phyloP scores from a whole-genome alignment of 2,329 filamentous ascomycete species.

The Torrubiella hemipterigena region DNA sequence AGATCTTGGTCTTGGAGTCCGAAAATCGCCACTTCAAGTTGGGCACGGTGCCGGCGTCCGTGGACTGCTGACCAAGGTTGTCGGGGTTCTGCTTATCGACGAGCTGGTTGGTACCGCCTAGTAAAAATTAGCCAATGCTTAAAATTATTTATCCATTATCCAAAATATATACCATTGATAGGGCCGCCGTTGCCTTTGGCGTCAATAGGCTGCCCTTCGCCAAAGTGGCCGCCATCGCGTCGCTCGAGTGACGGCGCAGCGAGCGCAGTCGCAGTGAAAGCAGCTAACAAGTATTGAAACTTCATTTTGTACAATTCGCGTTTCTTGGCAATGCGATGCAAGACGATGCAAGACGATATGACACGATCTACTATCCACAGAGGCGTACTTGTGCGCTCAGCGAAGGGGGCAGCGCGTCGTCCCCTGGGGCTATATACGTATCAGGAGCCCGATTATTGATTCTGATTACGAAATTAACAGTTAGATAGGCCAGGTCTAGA shows the following conservation, averaged over 20 bases:
- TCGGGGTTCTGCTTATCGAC: slow-evolving; percentile 53
- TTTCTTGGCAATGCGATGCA: too few species aligned
- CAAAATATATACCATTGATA: slow-evolving; percentile 35
- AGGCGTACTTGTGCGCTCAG: too few species aligned
- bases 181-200: slow-evolving; percentile 45
- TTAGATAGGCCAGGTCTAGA: too few species aligned
- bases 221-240: slow-evolving; percentile 22
- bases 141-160: too few species aligned
- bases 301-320: neutral
- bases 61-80: slow-evolving; percentile 48
- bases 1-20: slow-evolving; percentile 49
- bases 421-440: too few species aligned
- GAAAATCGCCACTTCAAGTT: slow-evolving; percentile 63
- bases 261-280: slow-evolving; percentile 4
- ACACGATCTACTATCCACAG: too few species aligned
- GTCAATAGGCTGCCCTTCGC: slow-evolving; percentile 43
- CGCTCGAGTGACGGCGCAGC: slow-evolving; percentile 10
- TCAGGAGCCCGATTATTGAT: too few species aligned
- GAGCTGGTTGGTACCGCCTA: slow-evolving; percentile 48
- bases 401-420: too few species aligned
- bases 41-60: slow-evolving; percentile 50
- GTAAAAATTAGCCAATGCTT: neutral
- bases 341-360: too few species aligned
- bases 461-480: too few species aligned
- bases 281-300: neutral